Conservation (phyloP, 345 rosid species). For the Toxicodendron radicans region DNA sequence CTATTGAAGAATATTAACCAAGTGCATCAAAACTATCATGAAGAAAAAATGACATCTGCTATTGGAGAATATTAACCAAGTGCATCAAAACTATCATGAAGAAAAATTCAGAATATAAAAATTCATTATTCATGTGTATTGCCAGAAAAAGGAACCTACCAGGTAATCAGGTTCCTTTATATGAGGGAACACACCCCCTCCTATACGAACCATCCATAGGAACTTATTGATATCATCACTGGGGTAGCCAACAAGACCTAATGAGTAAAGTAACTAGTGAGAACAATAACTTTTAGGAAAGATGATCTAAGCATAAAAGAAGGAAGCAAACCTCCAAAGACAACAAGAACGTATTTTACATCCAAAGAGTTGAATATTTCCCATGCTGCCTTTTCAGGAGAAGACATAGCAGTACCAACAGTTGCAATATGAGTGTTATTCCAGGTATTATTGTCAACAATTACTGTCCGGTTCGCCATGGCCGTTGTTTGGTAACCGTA, state of each 20-base stretch:
- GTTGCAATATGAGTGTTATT: conserved; percentile 99
- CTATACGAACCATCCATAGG: conserved; percentile 99
- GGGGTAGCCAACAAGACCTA: conserved; percentile 97
- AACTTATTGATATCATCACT: conserved; percentile 98
- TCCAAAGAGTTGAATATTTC: conserved; percentile 96
- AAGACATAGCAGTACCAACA: conserved; percentile 99
- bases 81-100: no score
- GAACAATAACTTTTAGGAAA: conserved; percentile 17
- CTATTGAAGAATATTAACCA: not conserved
- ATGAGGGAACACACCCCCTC: conserved; percentile 99
- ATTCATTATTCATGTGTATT: conserved; percentile 1
- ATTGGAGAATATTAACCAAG: no score
- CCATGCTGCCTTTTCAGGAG: conserved; percentile 99
- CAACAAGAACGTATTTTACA: conserved; percentile 96
- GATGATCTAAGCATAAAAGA: conserved; percentile 16
- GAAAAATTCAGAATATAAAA: conserved; percentile 9
- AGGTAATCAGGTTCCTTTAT: conserved; percentile 96
- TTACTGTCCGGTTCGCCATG: conserved; percentile 98
- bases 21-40: not conserved
- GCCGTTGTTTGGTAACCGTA: conserved; percentile 99
- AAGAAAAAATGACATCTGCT: no score
- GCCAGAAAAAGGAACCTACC: conserved; percentile 36
- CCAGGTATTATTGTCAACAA: conserved; percentile 99
- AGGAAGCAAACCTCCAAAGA: conserved; percentile 84
- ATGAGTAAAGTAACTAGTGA: conserved; percentile 30